These are phyloP conservation scores for Coniochaeta hoffmannii DNA, from an alignment of 2,329 filamentous ascomycete species.

Conservation along the genomic window DNA sequence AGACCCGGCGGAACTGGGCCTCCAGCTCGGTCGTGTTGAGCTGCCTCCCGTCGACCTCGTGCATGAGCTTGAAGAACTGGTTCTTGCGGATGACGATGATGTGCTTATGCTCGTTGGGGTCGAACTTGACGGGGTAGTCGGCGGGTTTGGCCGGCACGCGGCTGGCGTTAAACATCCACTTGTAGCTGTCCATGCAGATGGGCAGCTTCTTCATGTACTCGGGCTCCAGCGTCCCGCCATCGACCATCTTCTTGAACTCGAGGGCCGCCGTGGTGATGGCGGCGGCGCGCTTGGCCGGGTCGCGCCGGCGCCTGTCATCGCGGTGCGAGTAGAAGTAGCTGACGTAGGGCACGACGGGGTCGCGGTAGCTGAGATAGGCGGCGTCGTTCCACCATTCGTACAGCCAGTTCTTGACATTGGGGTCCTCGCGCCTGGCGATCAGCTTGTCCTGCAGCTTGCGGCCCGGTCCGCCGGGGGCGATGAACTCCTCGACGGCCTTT, in stretches of 20 bases:
- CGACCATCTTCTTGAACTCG: conserved; percentile 92
- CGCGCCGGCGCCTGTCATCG: conserved; percentile 79
- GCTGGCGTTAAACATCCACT: conserved; percentile 97
- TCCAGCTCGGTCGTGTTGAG: conserved; percentile 87
- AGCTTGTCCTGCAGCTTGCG: conserved; percentile 83
- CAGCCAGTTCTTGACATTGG: conserved; percentile 86
- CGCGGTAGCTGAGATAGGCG: conserved; percentile 87
- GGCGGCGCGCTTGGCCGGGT: conserved; percentile 88
- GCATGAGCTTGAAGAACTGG: conserved; percentile 88
- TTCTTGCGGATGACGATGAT: conserved; percentile 90
- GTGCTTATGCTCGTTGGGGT: conserved; percentile 69
- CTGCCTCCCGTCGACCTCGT: conserved; percentile 75
- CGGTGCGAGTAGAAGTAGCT: conserved; percentile 99
- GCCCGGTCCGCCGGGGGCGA: conserved; percentile 78
- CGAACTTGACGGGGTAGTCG: conserved; percentile 79
- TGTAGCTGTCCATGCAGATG: conserved; percentile 96
- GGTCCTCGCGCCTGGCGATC: conserved; percentile 68
- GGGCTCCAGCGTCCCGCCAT: conserved; percentile 74
- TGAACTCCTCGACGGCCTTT: conserved; percentile 80
- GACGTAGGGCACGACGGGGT: conserved; percentile 95
- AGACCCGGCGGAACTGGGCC: conserved; percentile 78
- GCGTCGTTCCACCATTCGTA: conserved; percentile 97
- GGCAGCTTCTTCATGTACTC: conserved; percentile 98
- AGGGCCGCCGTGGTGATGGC: conserved; percentile 79
- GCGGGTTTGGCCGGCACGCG: conserved; percentile 75